Base-by-base conservation (phyloP, 2,329 filamentous ascomycete genomes). In the Metarhizium brunneum region DNA sequence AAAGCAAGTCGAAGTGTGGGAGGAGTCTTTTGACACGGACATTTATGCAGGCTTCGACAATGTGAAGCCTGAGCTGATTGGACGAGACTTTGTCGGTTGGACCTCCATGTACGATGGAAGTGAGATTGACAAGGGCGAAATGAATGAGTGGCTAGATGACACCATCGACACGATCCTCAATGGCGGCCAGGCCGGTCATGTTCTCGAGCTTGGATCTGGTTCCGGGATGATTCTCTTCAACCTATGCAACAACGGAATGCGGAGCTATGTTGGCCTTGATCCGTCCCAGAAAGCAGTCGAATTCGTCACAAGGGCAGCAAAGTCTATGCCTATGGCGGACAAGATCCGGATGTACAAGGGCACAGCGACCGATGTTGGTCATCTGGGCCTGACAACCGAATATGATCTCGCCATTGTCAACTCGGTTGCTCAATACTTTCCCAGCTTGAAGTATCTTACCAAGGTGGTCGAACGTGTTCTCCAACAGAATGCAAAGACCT, bases 151-250 rank as follows among this genome's bases (percentile, higher is more conserved):
- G 53, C 53, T 55, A 10, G 35, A 55, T 30, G 53, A 55, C 14
- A 51, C 53, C n/a, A 55, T 54, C 7, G 13, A n/a, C 4, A 38
- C 30, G 7, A 47, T 54, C 13, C 47, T n/a, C 8, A n/a, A 36
- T 8, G 47, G 47, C 16, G n/a, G 30, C 4, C 14, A 6, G 5
- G 42, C 56, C 2, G 56, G 56, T 1, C 47, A 60, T n/a, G 61
- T 69, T 0, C 58, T 69, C 0, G 68, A 69, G 48, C 54, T 70
- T 0, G 68, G 68, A 1, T 64, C 66, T 1, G 68, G 67, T 2
- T 56, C 61, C 0, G 67, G 68, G 0, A 69, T 68, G 66, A 64
- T 68, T 7, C 56, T 69, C 0, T 68, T 69, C 56, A 68, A 67
- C 20, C 49, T 69, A 1, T 8, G 13, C 16, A 50, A 18, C 1